Evolutionary conservation across 1,284 basidiomycete species (phyloP).

Genomic region (Pseudozyma tsukubaensis): DNA sequence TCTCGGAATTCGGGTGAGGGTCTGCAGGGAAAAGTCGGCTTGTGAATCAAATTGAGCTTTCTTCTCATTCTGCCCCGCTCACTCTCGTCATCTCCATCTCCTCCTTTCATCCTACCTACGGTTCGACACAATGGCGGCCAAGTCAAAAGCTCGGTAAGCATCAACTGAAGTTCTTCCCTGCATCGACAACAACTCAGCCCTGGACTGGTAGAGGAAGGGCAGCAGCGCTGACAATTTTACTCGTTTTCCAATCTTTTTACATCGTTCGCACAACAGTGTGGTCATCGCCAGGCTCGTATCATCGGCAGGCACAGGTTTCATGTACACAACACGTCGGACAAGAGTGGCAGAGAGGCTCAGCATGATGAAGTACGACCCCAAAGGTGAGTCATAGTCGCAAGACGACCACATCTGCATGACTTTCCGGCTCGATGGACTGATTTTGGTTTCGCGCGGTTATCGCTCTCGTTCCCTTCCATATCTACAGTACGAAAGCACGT

Average conservation of each 20-base stretch:
- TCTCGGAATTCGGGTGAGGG: conserved; percentile 6
- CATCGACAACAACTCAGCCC: neutral
- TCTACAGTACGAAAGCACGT: conserved; percentile 63
- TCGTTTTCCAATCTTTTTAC: neutral
- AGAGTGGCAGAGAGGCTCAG: conserved; percentile 59
- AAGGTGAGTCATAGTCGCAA: conserved; percentile 36
- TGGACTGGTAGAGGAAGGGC: neutral
- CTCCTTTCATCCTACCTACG: neutral
- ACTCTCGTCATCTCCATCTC: neutral
- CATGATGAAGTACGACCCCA: conserved; percentile 68
- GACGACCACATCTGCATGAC: no score
- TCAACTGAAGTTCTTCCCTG: neutral
- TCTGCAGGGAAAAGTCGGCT: conserved; percentile 15
- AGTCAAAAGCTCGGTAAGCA: conserved; percentile 63
- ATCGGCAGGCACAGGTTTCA: conserved; percentile 65
- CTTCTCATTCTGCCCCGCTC: conserved; percentile 2
- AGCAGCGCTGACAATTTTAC: neutral
- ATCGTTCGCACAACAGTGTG: conserved; percentile 35
- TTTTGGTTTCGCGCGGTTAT: neutral
- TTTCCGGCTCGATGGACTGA: neutral
- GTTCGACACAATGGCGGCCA: conserved; percentile 57
- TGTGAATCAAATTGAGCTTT: neutral
- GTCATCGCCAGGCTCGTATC: conserved; percentile 66
- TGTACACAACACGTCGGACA: conserved; percentile 64
- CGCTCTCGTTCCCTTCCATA: neutral